Base-by-base conservation (phyloP, 1,284 basidiomycete genomes). In the Peniophora sp. region DNA sequence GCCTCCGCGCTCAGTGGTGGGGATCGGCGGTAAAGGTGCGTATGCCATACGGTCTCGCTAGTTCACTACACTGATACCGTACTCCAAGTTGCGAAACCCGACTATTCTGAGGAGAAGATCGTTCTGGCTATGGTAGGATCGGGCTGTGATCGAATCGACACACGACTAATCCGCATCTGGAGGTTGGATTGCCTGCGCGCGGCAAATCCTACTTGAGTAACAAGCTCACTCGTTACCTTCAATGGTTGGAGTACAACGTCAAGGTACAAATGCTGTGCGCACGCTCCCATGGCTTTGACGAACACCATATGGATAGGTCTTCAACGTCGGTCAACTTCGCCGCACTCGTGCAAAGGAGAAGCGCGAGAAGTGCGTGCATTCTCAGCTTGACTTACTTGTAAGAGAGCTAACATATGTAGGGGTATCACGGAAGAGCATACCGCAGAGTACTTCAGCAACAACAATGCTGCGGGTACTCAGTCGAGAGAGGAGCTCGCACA, bases 191-290 rank as follows among this genome's bases (percentile, higher is more conserved):
- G 38, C 89, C 90, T 1, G 90, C 90, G 1, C 72, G 89, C 44
- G 89, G 89, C 20, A 92, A 92, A 67, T 90, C 88, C 0, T 92
- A 90, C 63, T 75, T 92, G 41, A 87, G 83, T 62, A 92, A 92
- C 68, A 90, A 89, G 67, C 77, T 92, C 55, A 88, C 79, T 79
- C 73, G 89, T 50, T 92, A 92, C 62, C 72, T 92, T 32, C 59
- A 97, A 92, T 99, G 97, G 97, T 79, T 99, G 45, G 97, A 99
- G 68, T 99, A 98, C 68, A 84, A 96, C 57, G 97, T 99, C 53
- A 92, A 97, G 74, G 93, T 83, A 58, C 44, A 58, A 38, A 41
- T 43, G 8, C 19, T 34, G 25, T 32, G 32, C 3, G 23, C 6
- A 32, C 12, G 27, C 27, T 32, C 6, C 27, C 12, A 8, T 23